Evolutionary conservation across 163 green algal species (phyloP), one percentile per base, ranked within the genome.

Genomic region (Prototheca stagnorum): DNA sequence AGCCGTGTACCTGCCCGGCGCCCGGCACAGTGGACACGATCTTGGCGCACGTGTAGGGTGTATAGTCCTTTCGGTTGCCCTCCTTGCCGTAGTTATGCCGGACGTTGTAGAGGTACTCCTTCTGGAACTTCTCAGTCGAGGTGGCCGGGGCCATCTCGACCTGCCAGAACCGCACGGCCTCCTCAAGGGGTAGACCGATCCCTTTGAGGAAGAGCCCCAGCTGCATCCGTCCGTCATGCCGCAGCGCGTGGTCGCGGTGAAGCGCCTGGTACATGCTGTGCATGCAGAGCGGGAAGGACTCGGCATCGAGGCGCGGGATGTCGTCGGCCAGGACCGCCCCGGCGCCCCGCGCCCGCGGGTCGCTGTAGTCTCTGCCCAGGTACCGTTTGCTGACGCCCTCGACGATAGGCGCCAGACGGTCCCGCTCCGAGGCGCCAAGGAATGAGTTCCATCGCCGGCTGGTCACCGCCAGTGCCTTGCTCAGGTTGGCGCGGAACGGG

Each of bases 261-360:
- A 96, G 59, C 14, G 51, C 52, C 34, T 57, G 25, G 15, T 53
- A 53, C 28, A 93, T 75, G 50, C 49, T 68, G 44, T 51, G 48
- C 86, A 95, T 95, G 77, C 88, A 98, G 31, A 96, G 72, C 28
- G 88, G 88, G 71, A 97, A 95, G 56, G 81, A 79, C 23, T 80
- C 44, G 14, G 51, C 47, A 9, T 79, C 70, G 11, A 94, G 52
- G 3, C 29, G 15, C 7, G 70, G 66, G 29, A 86, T 26, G 67
- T 78, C 70, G 19, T 52, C 51, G 4, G 79, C 62, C 15, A 56
- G 66, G 22, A 91, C 60, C 11, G 21, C 52, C 12, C 56, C 67
- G 29, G 29, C 54, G 24, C 71, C 69, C 1, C 55, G 43, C 37
- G 49, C 46, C 19, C 57, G 58, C 14, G 54, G 48, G 16, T 74